Percentiles rank a stretch among this genome's conserved stretches.
Conservation (phyloP, 768 basidiomycete species). For the Auricularia heimuer region DNA sequence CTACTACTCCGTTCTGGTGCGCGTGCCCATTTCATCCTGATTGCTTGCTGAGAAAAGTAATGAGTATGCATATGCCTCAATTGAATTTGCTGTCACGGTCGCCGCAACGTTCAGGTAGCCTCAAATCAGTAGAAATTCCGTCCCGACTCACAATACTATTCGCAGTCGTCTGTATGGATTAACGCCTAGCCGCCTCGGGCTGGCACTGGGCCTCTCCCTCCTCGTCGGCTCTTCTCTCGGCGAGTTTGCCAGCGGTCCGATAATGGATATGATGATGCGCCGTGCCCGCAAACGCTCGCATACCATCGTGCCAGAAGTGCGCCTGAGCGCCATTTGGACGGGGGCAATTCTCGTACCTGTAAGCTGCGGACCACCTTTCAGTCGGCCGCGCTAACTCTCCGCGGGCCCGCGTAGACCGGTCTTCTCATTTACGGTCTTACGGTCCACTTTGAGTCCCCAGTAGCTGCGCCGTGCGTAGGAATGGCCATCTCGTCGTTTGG, state of each 20-base stretch:
- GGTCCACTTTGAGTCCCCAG: conserved; percentile 3
- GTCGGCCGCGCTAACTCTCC: background rate
- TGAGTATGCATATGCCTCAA: conserved; percentile 29
- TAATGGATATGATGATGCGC: conserved; percentile 3
- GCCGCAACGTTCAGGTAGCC: conserved; percentile 11
- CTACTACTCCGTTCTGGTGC: background rate
- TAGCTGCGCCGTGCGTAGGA: background rate
- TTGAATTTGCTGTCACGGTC: conserved; percentile 30
- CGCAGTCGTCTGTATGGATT: conserved; percentile 31
- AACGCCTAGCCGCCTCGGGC: conserved; percentile 16
- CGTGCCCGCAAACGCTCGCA: conserved; percentile 1
- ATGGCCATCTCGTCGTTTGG: conserved; percentile 5
- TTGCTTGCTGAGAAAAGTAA: background rate
- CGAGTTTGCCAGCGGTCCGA: conserved; percentile 5
- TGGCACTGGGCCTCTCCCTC: conserved; percentile 1
- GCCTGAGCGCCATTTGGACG: conserved; percentile 7
- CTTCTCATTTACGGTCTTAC: conserved; percentile 5
- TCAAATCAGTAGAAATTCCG: background rate
- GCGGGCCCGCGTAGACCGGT: background rate
- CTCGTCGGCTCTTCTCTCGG: conserved; percentile 4
- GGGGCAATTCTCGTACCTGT: conserved; percentile 8
- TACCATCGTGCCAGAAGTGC: conserved; percentile 1
- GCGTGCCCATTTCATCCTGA: background rate
- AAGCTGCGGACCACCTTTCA: background rate
- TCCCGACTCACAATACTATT: conserved; percentile 12